These are phyloP conservation scores for Neurospora hispaniola DNA, from an alignment of 495 filamentous ascomycete species.

Conservation along the genomic window DNA sequence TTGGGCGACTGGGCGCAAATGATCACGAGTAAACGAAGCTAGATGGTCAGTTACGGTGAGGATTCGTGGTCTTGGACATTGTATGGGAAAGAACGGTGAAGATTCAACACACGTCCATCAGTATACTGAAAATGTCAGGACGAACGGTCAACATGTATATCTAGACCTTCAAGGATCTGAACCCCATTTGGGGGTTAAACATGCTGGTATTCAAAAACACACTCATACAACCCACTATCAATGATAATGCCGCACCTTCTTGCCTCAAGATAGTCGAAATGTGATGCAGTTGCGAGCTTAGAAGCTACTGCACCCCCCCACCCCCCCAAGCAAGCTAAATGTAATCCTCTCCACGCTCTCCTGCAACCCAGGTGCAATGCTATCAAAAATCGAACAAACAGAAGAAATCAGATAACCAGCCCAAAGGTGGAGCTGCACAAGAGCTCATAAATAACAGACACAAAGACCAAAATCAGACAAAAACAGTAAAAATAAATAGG, in stretches of 20 bases:
- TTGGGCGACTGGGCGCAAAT: not conserved
- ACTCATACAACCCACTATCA: not conserved
- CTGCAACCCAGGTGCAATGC: not conserved
- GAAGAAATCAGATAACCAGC: not conserved
- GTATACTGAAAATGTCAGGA: not conserved
- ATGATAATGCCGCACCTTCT: not conserved
- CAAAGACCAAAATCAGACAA: not conserved
- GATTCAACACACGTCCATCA: too few species aligned
- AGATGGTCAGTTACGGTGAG: not conserved
- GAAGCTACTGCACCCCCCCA: not conserved
- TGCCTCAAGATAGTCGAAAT: not conserved
- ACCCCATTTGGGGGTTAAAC: not conserved
- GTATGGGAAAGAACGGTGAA: too few species aligned
- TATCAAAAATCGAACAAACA: not conserved
- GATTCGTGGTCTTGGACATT: not conserved
- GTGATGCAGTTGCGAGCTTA: not conserved
- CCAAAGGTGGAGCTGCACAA: not conserved
- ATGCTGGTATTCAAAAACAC: not conserved
- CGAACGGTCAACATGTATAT: too few species aligned
- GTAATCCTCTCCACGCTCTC: not conserved
- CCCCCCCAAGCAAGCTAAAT: not conserved
- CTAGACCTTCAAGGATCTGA: too few species aligned
- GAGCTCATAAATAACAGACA: not conserved
- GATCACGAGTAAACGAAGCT: not conserved
- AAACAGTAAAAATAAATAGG: not conserved